These are phyloP conservation scores for Leccinum variicolor DNA, from an alignment of 768 basidiomycete species.

Conservation along the genomic window DNA sequence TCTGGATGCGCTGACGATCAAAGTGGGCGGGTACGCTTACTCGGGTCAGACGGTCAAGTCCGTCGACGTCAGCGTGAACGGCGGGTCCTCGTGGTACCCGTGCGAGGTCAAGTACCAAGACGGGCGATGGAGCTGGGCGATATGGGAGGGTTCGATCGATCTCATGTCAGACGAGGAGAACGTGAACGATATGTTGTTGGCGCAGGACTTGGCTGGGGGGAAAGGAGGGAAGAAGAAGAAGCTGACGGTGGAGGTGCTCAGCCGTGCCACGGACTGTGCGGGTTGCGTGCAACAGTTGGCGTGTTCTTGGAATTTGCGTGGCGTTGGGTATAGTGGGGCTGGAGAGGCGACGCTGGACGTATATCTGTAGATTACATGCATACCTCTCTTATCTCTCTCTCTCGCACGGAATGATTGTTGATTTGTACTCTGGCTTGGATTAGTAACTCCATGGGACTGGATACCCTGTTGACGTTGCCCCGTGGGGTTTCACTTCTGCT, in stretches of 20 bases:
- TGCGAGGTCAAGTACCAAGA: slow-evolving; percentile 55
- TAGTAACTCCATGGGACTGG: no score
- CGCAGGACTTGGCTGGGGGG: slow-evolving; percentile 1
- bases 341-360: slow-evolving; percentile 20
- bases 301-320: slow-evolving; percentile 62
- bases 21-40: slow-evolving; percentile 56
- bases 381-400: no score
- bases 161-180: slow-evolving; percentile 24
- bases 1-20: slow-evolving; percentile 23
- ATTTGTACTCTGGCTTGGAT: no score
- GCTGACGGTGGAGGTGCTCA: slow-evolving; percentile 28
- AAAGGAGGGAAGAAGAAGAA: slow-evolving; percentile 14
- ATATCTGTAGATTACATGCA: background rate
- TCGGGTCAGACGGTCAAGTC: slow-evolving; percentile 43
- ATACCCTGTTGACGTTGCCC: no score
- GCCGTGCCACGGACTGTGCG: slow-evolving; percentile 50
- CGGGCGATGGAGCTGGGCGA: slow-evolving; percentile 71
- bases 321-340: slow-evolving; percentile 45
- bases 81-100: slow-evolving; percentile 47
- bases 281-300: slow-evolving; percentile 49
- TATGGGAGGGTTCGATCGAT: slow-evolving; percentile 57
- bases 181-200: slow-evolving; percentile 9
- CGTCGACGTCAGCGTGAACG: slow-evolving; percentile 53
- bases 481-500: no score
- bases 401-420: no score